Conservation (phyloP, 495 filamentous ascomycete species). For the Trichoderma orchidacearum region DNA sequence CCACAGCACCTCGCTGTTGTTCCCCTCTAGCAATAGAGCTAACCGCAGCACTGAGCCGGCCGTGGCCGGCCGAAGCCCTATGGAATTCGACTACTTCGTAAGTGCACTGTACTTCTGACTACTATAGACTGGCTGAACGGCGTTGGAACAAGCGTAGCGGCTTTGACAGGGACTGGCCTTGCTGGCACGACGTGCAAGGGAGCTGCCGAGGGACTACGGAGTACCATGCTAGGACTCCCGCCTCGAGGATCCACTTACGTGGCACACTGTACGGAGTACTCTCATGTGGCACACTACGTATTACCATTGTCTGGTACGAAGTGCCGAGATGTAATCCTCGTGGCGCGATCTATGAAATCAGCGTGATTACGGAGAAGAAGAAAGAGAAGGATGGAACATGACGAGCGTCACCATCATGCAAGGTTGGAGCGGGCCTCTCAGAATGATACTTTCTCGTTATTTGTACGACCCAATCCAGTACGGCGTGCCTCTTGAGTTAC, state of each 20-base stretch:
- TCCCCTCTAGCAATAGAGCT: not conserved
- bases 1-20: not conserved
- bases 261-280: not conserved
- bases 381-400: not conserved
- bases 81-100: no score
- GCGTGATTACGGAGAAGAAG: not conserved
- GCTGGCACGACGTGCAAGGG: not conserved
- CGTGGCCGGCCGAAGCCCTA: not conserved
- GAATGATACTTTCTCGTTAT: not conserved
- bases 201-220: not conserved
- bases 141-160: not conserved
- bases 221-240: not conserved
- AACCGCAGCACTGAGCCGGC: not conserved
- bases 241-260: not conserved
- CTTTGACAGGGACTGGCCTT: not conserved
- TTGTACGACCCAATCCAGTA: not conserved
- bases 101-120: no score
- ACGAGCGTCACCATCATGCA: not conserved
- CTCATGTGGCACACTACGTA: not conserved
- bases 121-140: not conserved
- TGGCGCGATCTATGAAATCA: not conserved
- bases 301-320: not conserved
- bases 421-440: not conserved
- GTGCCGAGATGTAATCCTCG: not conserved
- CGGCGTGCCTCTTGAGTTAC: not conserved